Evolutionary conservation across 2,329 filamentous ascomycete species (phyloP).

Genomic region (Stemphylium lycopersici): DNA sequence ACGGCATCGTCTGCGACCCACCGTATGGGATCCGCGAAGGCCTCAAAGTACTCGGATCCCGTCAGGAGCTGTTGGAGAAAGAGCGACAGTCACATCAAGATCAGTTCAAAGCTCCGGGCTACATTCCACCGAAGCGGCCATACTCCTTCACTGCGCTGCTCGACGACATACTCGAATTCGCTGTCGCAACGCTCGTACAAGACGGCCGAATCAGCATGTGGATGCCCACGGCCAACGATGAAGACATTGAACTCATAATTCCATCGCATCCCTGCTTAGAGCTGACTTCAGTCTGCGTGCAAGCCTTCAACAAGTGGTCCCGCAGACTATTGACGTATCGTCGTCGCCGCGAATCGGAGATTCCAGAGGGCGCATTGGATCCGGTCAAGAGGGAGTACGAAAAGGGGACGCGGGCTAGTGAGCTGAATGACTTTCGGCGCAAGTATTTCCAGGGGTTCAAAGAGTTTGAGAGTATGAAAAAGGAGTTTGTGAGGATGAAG

Average conservation of each 20-base stretch:
- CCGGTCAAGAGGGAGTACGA: slow-evolving; percentile 41
- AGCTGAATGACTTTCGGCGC: slow-evolving; percentile 71
- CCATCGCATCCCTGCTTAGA: slow-evolving; percentile 78
- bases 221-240: slow-evolving; percentile 81
- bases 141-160: slow-evolving; percentile 93
- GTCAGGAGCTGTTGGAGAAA: slow-evolving; percentile 55
- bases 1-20: slow-evolving; percentile 93
- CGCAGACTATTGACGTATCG: slow-evolving; percentile 86
- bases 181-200: slow-evolving; percentile 75
- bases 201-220: slow-evolving; percentile 86
- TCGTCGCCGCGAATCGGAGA: slow-evolving; percentile 65
- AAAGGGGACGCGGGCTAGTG: slow-evolving; percentile 63
- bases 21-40: slow-evolving; percentile 96
- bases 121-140: slow-evolving; percentile 85
- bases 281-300: slow-evolving; percentile 77
- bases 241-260: slow-evolving; percentile 72
- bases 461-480: slow-evolving; percentile 40
- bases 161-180: slow-evolving; percentile 86
- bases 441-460: slow-evolving; percentile 56
- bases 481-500: slow-evolving; percentile 37
- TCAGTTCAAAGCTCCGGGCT: slow-evolving; percentile 55
- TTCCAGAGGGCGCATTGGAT: slow-evolving; percentile 48
- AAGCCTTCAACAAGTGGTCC: slow-evolving; percentile 93
- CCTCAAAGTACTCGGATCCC: slow-evolving; percentile 80
- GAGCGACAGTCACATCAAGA: slow-evolving; percentile 36